Conservation (phyloP, 352 stramenopile genomes). For the Lagenidium giganteum region DNA sequence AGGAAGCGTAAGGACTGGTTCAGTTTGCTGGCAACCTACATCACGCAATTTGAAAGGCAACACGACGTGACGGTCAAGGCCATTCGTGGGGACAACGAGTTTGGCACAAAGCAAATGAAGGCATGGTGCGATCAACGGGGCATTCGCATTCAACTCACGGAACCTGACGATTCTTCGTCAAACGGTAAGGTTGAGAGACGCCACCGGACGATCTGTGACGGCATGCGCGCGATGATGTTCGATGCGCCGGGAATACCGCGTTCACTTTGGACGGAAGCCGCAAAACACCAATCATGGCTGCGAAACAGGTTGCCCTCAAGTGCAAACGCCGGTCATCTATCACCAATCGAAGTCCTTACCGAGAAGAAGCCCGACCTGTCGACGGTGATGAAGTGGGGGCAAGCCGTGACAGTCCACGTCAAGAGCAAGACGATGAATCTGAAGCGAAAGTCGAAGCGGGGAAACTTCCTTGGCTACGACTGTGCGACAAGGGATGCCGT, state of each 20-base stretch:
- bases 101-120: background rate
- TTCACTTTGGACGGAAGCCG: background rate
- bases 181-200: slow-evolving; percentile 5
- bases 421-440: background rate
- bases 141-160: slow-evolving; percentile 1
- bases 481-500: background rate
- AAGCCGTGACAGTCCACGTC: background rate
- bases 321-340: background rate
- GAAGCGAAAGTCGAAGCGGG: background rate
- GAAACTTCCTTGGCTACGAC: slow-evolving; percentile 1
- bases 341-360: background rate
- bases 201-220: background rate
- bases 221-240: background rate
- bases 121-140: background rate
- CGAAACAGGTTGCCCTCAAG: background rate
- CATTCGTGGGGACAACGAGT: slow-evolving; percentile 1
- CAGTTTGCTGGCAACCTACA: too few relatives aligned
- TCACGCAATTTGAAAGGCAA: too few relatives aligned
- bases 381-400: background rate
- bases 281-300: too few relatives aligned
- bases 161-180: slow-evolving; percentile 1
- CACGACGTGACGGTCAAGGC: too few relatives aligned
- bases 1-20: too few relatives aligned
- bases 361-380: background rate
- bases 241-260: background rate